Conservation (phyloP, 768 basidiomycete species). For the Amanita brunnescens region DNA sequence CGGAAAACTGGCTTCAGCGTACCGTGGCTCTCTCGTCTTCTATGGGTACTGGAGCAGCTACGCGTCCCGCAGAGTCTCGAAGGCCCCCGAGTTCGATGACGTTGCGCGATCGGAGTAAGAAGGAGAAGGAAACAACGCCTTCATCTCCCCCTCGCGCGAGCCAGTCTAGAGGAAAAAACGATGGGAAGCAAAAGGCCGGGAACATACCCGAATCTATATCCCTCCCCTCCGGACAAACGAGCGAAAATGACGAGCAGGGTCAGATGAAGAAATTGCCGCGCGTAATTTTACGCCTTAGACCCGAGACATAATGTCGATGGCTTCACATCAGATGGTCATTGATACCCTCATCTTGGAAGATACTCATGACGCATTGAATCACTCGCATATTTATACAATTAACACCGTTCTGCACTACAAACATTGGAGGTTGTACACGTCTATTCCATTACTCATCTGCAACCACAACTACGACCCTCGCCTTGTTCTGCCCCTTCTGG, state of each 20-base stretch:
- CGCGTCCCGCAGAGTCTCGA: constrained; percentile 15
- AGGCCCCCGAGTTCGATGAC: constrained; percentile 27
- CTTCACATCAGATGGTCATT: neutral
- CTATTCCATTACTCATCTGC: constrained; percentile 23
- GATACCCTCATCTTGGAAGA: neutral
- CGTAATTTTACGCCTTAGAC: constrained; percentile 48
- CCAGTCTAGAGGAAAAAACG: constrained; percentile 1
- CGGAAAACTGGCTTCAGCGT: constrained; percentile 52
- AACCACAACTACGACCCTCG: constrained; percentile 26
- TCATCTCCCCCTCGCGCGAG: constrained; percentile 12
- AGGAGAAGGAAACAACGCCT: constrained; percentile 24
- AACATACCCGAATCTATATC: neutral
- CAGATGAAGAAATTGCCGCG: constrained; percentile 39
- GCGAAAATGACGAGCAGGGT: constrained; percentile 2
- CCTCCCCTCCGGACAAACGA: neutral
- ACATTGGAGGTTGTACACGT: too few relatives aligned
- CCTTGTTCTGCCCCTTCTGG: constrained; percentile 27
- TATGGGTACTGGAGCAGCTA: constrained; percentile 25
- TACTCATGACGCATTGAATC: neutral
- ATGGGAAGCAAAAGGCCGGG: neutral
- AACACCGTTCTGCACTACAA: too few relatives aligned
- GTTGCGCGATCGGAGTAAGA: constrained; percentile 41
- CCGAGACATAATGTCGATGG: constrained; percentile 7
- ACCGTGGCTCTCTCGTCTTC: constrained; percentile 39
- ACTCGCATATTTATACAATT: too few relatives aligned